Evolutionary conservation across 164 flowering plant genomes (phyloP).

Genomic region (Akebia trifoliata): DNA sequence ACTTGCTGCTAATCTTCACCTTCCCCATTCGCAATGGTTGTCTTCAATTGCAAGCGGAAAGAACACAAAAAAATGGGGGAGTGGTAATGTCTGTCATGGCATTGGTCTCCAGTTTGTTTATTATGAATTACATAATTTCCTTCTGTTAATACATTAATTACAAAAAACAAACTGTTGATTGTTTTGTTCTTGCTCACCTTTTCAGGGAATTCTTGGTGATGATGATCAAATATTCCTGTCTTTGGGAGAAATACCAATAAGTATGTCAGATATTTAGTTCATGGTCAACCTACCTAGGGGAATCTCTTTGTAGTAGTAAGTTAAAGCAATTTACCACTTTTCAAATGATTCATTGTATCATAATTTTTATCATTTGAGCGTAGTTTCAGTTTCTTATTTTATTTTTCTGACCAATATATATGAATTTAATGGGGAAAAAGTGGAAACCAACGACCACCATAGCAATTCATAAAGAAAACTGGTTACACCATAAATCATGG

Average conservation of each 20-base stretch:
- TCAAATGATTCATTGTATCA: too few relatives aligned
- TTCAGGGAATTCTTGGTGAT: constrained; percentile 68
- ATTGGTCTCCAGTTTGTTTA: too few relatives aligned
- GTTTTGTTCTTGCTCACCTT: too few relatives aligned
- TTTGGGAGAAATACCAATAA: constrained; percentile 83
- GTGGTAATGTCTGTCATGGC: constrained; percentile 84
- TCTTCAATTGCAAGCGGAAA: constrained; percentile 65
- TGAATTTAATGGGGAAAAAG: too few relatives aligned
- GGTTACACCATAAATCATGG: too few relatives aligned
- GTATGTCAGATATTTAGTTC: constrained; percentile 50
- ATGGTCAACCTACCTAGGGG: constrained; percentile 4
- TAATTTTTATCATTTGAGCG: too few relatives aligned
- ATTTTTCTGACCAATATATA: too few relatives aligned
- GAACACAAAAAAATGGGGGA: constrained; percentile 73
- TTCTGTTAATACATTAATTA: not conserved
- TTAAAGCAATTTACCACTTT: too few relatives aligned
- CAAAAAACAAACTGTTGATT: not conserved
- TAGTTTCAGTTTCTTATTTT: too few relatives aligned
- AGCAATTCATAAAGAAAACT: too few relatives aligned
- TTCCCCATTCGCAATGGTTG: not conserved
- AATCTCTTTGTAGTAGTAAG: not conserved
- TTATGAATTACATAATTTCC: not conserved
- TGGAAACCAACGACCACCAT: too few relatives aligned
- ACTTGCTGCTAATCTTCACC: too few relatives aligned
- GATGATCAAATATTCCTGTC: constrained; percentile 85